A percentile compares a stretch with the other conserved stretches of the same genome.
These are phyloP conservation scores for Phyllostachys edulis DNA, from an alignment of 176 grass and related monocot species.

Conservation along the genomic window DNA sequence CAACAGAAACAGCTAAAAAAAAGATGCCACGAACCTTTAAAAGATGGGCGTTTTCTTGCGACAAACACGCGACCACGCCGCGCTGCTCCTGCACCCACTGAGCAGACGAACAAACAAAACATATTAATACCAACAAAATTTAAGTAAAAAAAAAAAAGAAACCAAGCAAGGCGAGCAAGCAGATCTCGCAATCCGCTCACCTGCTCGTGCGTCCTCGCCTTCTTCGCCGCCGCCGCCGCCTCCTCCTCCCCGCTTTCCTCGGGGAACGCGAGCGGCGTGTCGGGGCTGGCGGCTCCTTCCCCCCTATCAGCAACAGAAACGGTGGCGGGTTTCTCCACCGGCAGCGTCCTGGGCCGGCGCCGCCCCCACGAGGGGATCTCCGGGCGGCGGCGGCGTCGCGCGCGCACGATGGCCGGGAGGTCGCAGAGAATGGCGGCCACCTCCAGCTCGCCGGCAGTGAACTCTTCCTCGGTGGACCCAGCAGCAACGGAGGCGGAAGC, in stretches of 20 bases:
- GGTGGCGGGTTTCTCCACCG: background rate
- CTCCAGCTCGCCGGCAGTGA: conserved; percentile 3
- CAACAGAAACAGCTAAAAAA: background rate
- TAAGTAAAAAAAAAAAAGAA: background rate
- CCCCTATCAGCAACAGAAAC: background rate
- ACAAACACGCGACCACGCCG: conserved; percentile 33
- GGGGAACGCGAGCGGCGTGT: conserved; percentile 50
- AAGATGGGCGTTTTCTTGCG: conserved; percentile 23
- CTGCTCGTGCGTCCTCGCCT: conserved; percentile 3
- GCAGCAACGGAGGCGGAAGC: background rate
- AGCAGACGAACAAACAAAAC: background rate
- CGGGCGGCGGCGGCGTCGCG: conserved; percentile 4
- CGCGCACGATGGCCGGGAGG: conserved; percentile 6
- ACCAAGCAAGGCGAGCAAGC: background rate
- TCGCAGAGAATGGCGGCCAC: conserved; percentile 41
- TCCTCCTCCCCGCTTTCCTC: conserved; percentile 1
- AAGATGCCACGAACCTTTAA: conserved; percentile 7
- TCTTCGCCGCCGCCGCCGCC: background rate
- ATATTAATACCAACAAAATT: background rate
- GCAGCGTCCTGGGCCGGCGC: conserved; percentile 14
- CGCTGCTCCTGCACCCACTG: conserved; percentile 47
- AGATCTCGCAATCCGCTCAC: conserved; percentile 38
- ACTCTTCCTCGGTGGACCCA: background rate
- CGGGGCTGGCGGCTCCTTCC: conserved; percentile 41
- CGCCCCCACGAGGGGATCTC: conserved; percentile 37